Evolutionary conservation across 495 filamentous ascomycete genomes (phyloP), one percentile per base, ranked within the genome.

Genomic region (Penicillium lagena): DNA sequence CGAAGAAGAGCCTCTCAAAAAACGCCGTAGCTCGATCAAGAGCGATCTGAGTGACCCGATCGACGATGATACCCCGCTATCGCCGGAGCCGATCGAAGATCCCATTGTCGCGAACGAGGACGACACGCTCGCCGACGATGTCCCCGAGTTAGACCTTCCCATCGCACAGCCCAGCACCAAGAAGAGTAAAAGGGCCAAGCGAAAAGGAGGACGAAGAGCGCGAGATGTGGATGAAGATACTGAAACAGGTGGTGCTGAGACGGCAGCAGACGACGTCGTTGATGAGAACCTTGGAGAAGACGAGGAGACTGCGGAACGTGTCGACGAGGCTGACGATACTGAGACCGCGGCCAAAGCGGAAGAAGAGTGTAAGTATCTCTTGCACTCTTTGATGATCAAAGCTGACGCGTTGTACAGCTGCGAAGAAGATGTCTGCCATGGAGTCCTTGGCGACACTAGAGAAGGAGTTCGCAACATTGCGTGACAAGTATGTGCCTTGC

Each of bases 391-490:
- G 39, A 13, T 32, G 9, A 42, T 37, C 32, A 22, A 12, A 39
- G 51, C 75, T 83, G 54, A 84, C 58, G 12, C 46, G 40, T 22
- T 41, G 29, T 45, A 40, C 56, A 96, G 91, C 85, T 39, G 75
- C 82, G 45, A 85, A 81, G 55, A 90, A 90, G 63, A 84, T 80
- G 58, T 76, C 78, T 29, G 91, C 91, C 1, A 82, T 90, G 72
- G 87, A 90, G 36, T 81, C 88, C 36, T 68, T 96, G 17, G 70
- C 76, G 11, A 73, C 76, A 15, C 82, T 97, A 39, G 91, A 97
- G 61, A 80, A 79, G 56, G 82, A 89, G 50, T 97, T 96, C 64
- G 80, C 82, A 46, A 79, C 80, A 17, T 83, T 96, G 52, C 78
- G 88, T 54, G 89, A 95, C 54, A 89, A 86, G 90, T 95, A 66